Base-by-base conservation (phyloP, 202 grass and related monocot species). In the Panicum virgatum region DNA sequence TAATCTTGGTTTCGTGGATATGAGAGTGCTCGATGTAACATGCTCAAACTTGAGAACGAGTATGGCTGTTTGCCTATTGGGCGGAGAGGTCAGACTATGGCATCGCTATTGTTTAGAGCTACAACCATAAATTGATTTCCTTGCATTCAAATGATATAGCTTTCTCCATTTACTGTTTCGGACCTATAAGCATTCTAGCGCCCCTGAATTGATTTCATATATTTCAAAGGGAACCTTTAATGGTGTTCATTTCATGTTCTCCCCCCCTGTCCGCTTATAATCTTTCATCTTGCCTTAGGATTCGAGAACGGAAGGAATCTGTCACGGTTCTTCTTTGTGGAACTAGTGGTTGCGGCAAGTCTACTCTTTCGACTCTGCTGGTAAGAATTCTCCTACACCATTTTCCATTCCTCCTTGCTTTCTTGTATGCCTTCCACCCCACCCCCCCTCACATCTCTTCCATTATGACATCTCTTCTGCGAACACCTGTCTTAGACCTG, bases 331-430 rank as follows among this genome's bases (percentile, higher is more conserved):
- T 97, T 53, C 89, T 97, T 72, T 97, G 95, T 3, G 90, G 95
- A 79, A 93, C 95, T 76, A 97, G 90, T 86, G 95, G 95, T 16
- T 97, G 95, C 42, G 95, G 95, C 84, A 97, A 97, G 73, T 94
- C 95, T 53, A 97, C 95, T 51, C 92, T 97, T 81, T 97, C 92
- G 25, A 86, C 90, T 62, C 84, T 97, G 83, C 88, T 98, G 95
- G 92, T 94, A 87, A 47, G 19, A 78, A 16, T 39, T 11, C 12
- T 27, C 11, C 18, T 45, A 43, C 10, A 38, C 47, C 23, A 18
- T 80, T 42, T 48, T 64, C 32, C 25, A 60, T 62, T 47, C 46
- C 34, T 48, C 19, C 45, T 46, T 76, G 27, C 18, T 38, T 36
- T 56, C 8, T 27, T 53, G 5, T 79, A 39, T 83, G 54, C 20